Percentiles rank a stretch among this genome's conserved stretches.
These are phyloP conservation scores for Debaryomyces singareniensis DNA, from an alignment of 1,139 yeast species.

Conservation along the genomic window DNA sequence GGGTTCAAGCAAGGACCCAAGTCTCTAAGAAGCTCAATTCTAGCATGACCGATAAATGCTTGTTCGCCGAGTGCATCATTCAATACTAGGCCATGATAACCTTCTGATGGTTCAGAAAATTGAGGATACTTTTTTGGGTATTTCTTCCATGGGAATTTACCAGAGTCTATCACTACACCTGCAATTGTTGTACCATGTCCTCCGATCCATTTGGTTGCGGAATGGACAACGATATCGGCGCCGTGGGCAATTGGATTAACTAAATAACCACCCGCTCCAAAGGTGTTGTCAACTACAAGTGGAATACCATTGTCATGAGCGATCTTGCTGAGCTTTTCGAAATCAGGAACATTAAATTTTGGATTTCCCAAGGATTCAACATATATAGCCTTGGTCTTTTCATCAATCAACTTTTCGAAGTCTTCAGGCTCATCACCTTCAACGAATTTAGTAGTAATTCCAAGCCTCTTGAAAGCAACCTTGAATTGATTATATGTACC, in stretches of 20 bases:
- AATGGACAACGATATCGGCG: slow-evolving; percentile 79
- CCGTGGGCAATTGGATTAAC: slow-evolving; percentile 84
- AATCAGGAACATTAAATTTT: slow-evolving; percentile 86
- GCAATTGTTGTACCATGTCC: slow-evolving; percentile 97
- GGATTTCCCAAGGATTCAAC: slow-evolving; percentile 94
- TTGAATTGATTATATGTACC: slow-evolving; percentile 96
- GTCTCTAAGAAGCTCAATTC: slow-evolving; percentile 86
- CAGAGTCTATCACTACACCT: slow-evolving; percentile 85
- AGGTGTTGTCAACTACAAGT: slow-evolving; percentile 92
- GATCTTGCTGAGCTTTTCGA: slow-evolving; percentile 64
- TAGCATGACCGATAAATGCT: slow-evolving; percentile 74
- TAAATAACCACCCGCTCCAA: slow-evolving; percentile 93
- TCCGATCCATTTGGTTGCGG: slow-evolving; percentile 98
- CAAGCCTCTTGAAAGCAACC: slow-evolving; percentile 82
- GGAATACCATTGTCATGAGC: slow-evolving; percentile 91
- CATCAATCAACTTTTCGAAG: slow-evolving; percentile 69
- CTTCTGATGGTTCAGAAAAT: slow-evolving; percentile 83
- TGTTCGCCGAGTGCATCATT: slow-evolving; percentile 75
- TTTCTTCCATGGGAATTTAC: slow-evolving; percentile 86
- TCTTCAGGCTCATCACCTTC: slow-evolving; percentile 68
- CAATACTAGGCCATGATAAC: slow-evolving; percentile 83
- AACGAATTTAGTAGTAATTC: slow-evolving; percentile 80
- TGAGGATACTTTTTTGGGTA: slow-evolving; percentile 88
- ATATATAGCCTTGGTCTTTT: slow-evolving; percentile 82
- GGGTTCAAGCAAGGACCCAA: slow-evolving; percentile 89